Evolutionary conservation across 2,329 filamentous ascomycete species (phyloP).

Genomic region (Teratosphaeria nubilosa): DNA sequence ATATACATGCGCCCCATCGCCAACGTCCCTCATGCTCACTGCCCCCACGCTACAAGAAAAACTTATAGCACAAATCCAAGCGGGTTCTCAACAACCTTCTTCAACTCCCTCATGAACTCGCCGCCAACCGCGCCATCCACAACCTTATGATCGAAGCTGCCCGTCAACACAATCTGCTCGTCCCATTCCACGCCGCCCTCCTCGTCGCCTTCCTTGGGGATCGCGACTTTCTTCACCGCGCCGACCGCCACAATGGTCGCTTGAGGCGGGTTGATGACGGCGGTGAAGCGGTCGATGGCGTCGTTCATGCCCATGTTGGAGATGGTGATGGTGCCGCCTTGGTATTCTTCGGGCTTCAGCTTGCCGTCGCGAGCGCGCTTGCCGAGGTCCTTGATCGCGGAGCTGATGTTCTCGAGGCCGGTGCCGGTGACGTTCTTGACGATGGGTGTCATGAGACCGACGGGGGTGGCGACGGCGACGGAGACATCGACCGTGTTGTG

Average conservation of each 20-base stretch:
- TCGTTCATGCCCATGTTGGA: conserved; percentile 99
- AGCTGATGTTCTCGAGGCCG: conserved; percentile 80
- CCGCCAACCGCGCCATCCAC: conserved; percentile 92
- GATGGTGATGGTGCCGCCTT: conserved; percentile 97
- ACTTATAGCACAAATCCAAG: conserved; percentile 78
- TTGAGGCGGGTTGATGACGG: conserved; percentile 98
- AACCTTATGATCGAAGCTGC: conserved; percentile 97
- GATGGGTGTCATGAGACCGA: conserved; percentile 93
- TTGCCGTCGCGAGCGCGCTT: conserved; percentile 95
- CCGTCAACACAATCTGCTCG: conserved; percentile 91
- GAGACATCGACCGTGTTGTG: conserved; percentile 90
- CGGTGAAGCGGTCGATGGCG: conserved; percentile 92
- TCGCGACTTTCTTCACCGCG: conserved; percentile 87
- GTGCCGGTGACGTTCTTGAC: conserved; percentile 80
- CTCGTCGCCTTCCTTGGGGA: conserved; percentile 77
- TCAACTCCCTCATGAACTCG: conserved; percentile 93
- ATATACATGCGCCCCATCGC: neutral
- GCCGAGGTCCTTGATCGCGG: conserved; percentile 87
- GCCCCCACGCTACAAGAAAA: neutral
- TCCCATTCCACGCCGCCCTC: conserved; percentile 69
- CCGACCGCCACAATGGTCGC: conserved; percentile 90
- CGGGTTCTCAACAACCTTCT: conserved; percentile 96
- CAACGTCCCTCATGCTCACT: neutral
- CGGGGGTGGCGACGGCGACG: conserved; percentile 86
- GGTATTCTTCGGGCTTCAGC: conserved; percentile 99